Percentiles rank a stretch among this genome's conserved stretches.
phyloP scores from a whole-genome alignment of 495 filamentous ascomycete genomes.

The Neurospora sp. region DNA sequence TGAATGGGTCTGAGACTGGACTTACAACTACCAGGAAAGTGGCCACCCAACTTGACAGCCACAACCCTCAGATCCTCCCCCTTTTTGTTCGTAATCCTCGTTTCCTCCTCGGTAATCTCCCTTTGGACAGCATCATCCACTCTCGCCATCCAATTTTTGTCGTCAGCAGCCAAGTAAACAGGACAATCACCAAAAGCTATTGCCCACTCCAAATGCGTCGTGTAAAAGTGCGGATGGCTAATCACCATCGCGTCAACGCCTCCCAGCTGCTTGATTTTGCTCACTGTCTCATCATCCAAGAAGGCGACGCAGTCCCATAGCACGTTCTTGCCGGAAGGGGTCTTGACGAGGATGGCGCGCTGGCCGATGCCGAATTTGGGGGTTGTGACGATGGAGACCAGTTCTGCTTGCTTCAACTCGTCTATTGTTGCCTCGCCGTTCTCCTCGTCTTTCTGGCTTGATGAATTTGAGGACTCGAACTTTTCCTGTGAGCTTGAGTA shows the following conservation, averaged over 20 bases:
- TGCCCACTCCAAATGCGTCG: slow-evolving; percentile 59
- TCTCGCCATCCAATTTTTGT: slow-evolving; percentile 45
- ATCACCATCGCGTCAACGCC: slow-evolving; percentile 66
- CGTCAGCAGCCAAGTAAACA: slow-evolving; percentile 52
- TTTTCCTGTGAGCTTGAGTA: slow-evolving; percentile 16
- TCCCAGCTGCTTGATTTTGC: slow-evolving; percentile 37
- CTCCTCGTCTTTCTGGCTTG: too few relatives aligned
- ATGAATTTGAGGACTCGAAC: not conserved
- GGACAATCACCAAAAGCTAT: slow-evolving; percentile 46
- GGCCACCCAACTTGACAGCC: slow-evolving; percentile 60
- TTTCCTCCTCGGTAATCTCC: slow-evolving; percentile 23
- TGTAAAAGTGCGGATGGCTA: slow-evolving; percentile 72
- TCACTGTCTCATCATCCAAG: slow-evolving; percentile 50
- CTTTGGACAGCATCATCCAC: slow-evolving; percentile 16
- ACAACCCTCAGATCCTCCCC: slow-evolving; percentile 42
- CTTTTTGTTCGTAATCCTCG: slow-evolving; percentile 21
- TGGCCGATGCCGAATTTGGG: slow-evolving; percentile 66
- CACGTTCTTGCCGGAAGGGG: slow-evolving; percentile 46
- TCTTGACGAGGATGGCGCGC: slow-evolving; percentile 54
- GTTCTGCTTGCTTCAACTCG: not conserved
- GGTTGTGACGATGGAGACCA: slow-evolving; percentile 46
- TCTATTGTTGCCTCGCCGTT: not conserved
- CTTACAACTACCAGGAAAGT: slow-evolving; percentile 56
- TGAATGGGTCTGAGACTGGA: not conserved
- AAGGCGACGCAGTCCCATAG: slow-evolving; percentile 66